phyloP scores from a whole-genome alignment of 192 early-diverging fungal species.

The Coemansia furcata region DNA sequence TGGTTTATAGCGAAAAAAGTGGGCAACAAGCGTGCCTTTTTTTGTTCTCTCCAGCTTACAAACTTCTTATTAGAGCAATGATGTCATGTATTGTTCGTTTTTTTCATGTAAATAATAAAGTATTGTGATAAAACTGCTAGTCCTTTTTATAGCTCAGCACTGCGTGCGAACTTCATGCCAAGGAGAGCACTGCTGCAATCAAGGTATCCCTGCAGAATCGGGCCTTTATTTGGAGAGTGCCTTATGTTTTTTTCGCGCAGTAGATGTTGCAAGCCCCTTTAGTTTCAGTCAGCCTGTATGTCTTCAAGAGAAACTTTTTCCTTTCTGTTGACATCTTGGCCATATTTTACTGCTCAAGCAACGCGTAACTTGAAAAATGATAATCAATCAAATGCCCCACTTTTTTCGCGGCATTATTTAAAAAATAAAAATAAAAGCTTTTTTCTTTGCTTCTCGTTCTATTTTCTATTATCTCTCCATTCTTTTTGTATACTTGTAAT shows the following conservation, averaged over 20 bases:
- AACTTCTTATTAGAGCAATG: neutral
- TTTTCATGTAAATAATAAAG: neutral
- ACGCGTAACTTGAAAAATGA: neutral
- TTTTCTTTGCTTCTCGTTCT: neutral
- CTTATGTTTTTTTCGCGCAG: neutral
- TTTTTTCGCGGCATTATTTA: neutral
- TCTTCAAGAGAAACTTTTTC: neutral
- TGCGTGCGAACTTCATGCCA: neutral
- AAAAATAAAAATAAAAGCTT: neutral
- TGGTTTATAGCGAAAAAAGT: neutral
- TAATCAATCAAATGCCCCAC: neutral
- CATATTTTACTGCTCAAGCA: neutral
- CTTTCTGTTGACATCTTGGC: neutral
- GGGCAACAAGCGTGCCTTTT: neutral
- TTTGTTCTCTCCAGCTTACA: neutral
- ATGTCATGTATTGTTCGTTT: neutral
- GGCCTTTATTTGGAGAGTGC: neutral
- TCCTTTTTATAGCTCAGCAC: neutral
- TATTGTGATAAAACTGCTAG: neutral
- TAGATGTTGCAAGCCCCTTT: neutral
- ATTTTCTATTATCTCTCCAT: neutral
- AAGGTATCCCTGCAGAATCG: neutral
- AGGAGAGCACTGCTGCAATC: neutral
- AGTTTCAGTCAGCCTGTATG: neutral
- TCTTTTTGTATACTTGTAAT: constrained; percentile 1